Evolutionary conservation across 441 rosid genomes (phyloP).

Genomic region (Brassica hybrid): DNA sequence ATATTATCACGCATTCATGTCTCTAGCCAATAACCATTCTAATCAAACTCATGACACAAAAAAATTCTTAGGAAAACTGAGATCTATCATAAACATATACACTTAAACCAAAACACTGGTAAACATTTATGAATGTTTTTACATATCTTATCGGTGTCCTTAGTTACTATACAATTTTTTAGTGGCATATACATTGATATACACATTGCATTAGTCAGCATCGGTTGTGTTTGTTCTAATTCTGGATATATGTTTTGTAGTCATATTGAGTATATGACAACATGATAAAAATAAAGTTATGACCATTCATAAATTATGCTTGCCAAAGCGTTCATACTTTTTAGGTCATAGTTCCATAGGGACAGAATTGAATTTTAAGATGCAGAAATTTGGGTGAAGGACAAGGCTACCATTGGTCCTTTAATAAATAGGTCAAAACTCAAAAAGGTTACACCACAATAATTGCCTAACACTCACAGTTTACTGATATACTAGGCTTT

Average conservation of each 20-base stretch:
- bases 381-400: conserved; percentile 23
- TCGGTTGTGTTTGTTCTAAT: conserved; percentile 4
- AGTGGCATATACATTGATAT: not conserved
- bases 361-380: conserved; percentile 23
- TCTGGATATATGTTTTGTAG: not conserved
- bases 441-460: conserved; percentile 34
- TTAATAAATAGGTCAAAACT: not conserved
- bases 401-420: conserved; percentile 32
- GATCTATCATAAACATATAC: conserved; percentile 3
- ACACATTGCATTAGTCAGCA: not conserved
- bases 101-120: no score
- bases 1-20: conserved; percentile 19
- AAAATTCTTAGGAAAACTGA: not conserved
- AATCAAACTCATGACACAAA: conserved; percentile 11
- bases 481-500: conserved; percentile 9
- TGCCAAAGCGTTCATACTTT: conserved; percentile 1
- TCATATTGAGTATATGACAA: not conserved
- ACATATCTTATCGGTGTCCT: not conserved
- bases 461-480: conserved; percentile 10
- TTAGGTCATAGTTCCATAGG: conserved; percentile 13
- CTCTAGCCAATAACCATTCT: conserved; percentile 7
- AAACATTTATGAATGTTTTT: not conserved
- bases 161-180: not conserved
- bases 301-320: not conserved
- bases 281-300: not conserved